Evolutionary conservation across 306 rosid genomes (phyloP), one percentile per base, ranked within the genome.

Genomic region (Chamaecrista fasciculata): DNA sequence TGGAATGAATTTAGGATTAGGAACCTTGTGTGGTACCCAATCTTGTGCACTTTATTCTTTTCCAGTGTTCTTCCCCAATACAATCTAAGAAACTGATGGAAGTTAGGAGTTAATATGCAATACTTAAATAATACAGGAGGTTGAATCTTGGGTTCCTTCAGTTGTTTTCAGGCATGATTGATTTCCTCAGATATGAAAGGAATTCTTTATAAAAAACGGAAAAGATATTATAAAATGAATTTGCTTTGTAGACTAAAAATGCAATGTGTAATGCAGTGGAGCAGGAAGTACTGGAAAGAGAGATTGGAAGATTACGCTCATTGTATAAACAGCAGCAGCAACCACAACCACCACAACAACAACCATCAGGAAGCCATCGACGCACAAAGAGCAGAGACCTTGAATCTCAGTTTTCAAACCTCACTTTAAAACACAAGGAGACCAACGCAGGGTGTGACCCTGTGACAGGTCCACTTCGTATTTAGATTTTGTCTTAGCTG

Each of bases 251-350:
- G 78, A 62, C 88, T 89, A 68, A 89, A 61, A 74, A 21, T 73
- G 31, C 39, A 19, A 70, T 71, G 69, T 75, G 71, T 66, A 82
- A 61, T 86, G 58, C 85, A 95, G 99, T 95, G 96, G 99, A 95
- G 81, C 99, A 95, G 72, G 99, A 95, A 84, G 97, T 95, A 50
- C 81, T 95, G 85, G 99, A 95, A 79, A 95, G 96, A 78, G 99
- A 95, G 88, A 85, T 95, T 26, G 95, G 95, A 67, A 87, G 99
- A 88, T 79, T 95, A 60, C 86, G 95, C 63, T 1, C 82, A 24
- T 50, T 95, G 85, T 87, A 84, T 73, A 86, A 91, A 74, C 96
- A 89, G 71, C 86, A 86, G 46, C 88, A 78, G 49, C 87, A 85
- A 7, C 92, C 77, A 1, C 91, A 81, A 62, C 85, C 73, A 64